Percentiles rank a stretch among this genome's conserved stretches.
Conservation (phyloP, 345 rosid species). For the Trapa incisa region DNA sequence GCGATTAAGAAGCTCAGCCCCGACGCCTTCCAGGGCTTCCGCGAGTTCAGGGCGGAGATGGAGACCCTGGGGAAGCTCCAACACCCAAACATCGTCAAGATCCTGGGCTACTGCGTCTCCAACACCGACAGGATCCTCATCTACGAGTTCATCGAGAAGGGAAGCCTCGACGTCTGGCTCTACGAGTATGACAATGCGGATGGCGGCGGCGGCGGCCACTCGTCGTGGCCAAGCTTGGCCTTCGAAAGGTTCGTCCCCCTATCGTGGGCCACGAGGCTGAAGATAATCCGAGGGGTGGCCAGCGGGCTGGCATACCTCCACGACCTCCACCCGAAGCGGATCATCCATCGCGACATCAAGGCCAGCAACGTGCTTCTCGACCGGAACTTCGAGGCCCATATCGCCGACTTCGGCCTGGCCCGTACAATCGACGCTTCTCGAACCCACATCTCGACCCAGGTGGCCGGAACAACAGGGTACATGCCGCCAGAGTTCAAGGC, state of each 20-base stretch:
- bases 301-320: constrained; percentile 62
- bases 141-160: constrained; percentile 62
- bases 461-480: constrained; percentile 91
- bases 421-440: constrained; percentile 33
- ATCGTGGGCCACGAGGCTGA: constrained; percentile 47
- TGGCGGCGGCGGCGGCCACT: background rate
- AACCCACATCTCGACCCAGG: constrained; percentile 83
- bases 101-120: constrained; percentile 66
- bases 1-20: constrained; percentile 74
- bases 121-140: constrained; percentile 55
- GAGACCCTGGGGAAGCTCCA: constrained; percentile 56
- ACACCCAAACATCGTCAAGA: constrained; percentile 57
- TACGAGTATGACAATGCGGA: constrained; percentile 22
- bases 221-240: constrained; percentile 1
- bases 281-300: constrained; percentile 43
- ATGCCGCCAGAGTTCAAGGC: constrained; percentile 94
- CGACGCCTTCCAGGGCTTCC: constrained; percentile 77
- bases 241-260: constrained; percentile 14
- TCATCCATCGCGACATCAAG: constrained; percentile 82
- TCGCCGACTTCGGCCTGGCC: constrained; percentile 78
- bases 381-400: constrained; percentile 44
- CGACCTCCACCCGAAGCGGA: constrained; percentile 37
- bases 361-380: constrained; percentile 69
- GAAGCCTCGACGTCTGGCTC: constrained; percentile 74
- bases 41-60: constrained; percentile 84